Base-by-base conservation (phyloP, 2,329 filamentous ascomycete species). In the Paraconiothyrium sp. region DNA sequence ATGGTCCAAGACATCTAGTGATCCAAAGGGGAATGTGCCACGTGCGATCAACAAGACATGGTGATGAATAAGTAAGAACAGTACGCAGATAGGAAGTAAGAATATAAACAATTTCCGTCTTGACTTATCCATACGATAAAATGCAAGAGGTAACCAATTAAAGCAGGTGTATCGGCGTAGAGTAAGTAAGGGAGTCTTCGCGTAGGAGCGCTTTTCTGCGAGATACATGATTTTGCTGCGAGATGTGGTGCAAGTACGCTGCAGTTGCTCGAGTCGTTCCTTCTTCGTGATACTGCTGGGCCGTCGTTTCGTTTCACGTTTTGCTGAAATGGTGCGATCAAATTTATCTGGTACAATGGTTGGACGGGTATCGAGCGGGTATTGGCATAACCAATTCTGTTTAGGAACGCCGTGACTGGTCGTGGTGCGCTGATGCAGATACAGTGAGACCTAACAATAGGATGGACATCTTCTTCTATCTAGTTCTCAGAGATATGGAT, bases 331-430 rank as follows among this genome's bases (percentile, higher is more conserved):
- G 30, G 41, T 48, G 30, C 8, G 43, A 27, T 24, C n/a, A 34
- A 41, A 55, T 47, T 27, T 55, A 55, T 13, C 37, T 37, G 7
- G 52, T 55, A 41, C n/a, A 11, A 55, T 47, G 27, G 4, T 20
- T 20, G 20, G 16, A 14, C 24, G 24, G 35, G 22, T 4, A 20
- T 54, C 24, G 41, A 35, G 41, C 52, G 52, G 52, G 27, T 34
- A n/a, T 27, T 55, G 39, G 41, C 41, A 47, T 55, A 20, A 47
- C 39, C 32, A 5, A 43, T 7, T 27, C 4, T 30, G 39, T 30
- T 11, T 47, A n/a, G 43, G 24, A 11, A 3, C 16, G 3, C 6
- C 35, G 3, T 20, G 24, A 24, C 14, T 4, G 16, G 13, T 22
- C 24, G 20, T n/a, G 24, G 11, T n/a, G 11, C 32, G 16, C 6